Conservation (phyloP, 768 basidiomycete genomes). For the Podaxis sp. region DNA sequence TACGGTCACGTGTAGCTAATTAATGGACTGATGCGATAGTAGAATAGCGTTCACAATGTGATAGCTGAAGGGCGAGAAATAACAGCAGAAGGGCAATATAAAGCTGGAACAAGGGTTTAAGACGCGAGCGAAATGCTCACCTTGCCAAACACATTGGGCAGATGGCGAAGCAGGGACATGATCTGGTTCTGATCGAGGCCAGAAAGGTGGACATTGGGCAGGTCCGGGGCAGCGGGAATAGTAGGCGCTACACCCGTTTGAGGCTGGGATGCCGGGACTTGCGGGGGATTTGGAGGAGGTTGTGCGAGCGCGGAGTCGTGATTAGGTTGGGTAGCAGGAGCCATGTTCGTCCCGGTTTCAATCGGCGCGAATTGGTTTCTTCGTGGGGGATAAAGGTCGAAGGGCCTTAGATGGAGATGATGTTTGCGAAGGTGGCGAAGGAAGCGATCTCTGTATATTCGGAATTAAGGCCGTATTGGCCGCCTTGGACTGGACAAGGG, state of each 20-base stretch:
- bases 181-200: constrained; percentile 56
- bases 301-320: constrained; percentile 41
- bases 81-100: constrained; percentile 13
- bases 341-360: constrained; percentile 24
- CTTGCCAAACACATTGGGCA: constrained; percentile 56
- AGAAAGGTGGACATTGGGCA: constrained; percentile 25
- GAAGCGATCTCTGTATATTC: background rate
- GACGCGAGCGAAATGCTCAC: constrained; percentile 33
- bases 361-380: background rate
- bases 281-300: constrained; percentile 25
- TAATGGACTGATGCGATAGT: constrained; percentile 20
- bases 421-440: background rate
- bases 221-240: constrained; percentile 24
- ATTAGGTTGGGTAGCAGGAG: constrained; percentile 32
- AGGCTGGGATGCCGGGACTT: constrained; percentile 28
- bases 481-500: background rate
- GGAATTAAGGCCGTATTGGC: background rate
- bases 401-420: background rate
- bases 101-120: constrained; percentile 11
- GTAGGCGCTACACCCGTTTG: constrained; percentile 22
- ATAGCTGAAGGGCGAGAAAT: constrained; percentile 20
- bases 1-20: constrained; percentile 32
- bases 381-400: background rate
- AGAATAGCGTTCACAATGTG: background rate
- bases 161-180: constrained; percentile 53